Conservation (phyloP, 2,329 filamentous ascomycete species). For the Pezicula rhizophila region DNA sequence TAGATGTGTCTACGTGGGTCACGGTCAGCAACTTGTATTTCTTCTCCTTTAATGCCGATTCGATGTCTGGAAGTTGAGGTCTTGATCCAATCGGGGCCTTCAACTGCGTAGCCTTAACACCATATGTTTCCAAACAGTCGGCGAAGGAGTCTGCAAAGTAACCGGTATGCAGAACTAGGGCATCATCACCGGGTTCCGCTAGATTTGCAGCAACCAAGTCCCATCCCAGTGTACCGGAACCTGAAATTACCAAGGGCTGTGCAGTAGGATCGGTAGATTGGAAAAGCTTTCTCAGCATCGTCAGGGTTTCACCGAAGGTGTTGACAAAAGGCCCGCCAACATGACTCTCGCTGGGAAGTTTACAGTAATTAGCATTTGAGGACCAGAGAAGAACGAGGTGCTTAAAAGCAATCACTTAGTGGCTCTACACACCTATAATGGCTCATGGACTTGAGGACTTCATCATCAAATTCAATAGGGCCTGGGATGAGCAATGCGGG, state of each 20-base stretch:
- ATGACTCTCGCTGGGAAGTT: constrained; percentile 71
- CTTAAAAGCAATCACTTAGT: background rate
- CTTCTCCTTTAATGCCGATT: constrained; percentile 82
- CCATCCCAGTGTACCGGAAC: constrained; percentile 94
- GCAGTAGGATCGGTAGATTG: constrained; percentile 75
- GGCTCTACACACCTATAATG: constrained; percentile 67
- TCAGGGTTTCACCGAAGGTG: constrained; percentile 82
- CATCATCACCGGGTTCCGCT: constrained; percentile 81
- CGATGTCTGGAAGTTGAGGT: constrained; percentile 80
- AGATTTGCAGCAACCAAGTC: constrained; percentile 94
- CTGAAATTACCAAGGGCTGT: constrained; percentile 89
- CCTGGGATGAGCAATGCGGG: constrained; percentile 87
- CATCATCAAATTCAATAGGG: constrained; percentile 98
- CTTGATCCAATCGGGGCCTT: constrained; percentile 84
- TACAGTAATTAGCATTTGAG: constrained; percentile 10
- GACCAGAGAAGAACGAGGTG: background rate
- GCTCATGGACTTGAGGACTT: constrained; percentile 87
- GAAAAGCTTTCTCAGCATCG: constrained; percentile 88
- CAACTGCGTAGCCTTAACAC: constrained; percentile 82
- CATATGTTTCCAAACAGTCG: constrained; percentile 86
- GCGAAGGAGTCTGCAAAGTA: constrained; percentile 97
- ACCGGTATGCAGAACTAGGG: constrained; percentile 87
- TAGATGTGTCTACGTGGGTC: constrained; percentile 96
- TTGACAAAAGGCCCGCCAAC: constrained; percentile 85
- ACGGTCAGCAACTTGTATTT: constrained; percentile 92